Percentiles rank a stretch among this genome's conserved stretches.
Evolutionary conservation across 1,139 yeast species (phyloP).

Genomic region (Groenewaldozyma sp.): DNA sequence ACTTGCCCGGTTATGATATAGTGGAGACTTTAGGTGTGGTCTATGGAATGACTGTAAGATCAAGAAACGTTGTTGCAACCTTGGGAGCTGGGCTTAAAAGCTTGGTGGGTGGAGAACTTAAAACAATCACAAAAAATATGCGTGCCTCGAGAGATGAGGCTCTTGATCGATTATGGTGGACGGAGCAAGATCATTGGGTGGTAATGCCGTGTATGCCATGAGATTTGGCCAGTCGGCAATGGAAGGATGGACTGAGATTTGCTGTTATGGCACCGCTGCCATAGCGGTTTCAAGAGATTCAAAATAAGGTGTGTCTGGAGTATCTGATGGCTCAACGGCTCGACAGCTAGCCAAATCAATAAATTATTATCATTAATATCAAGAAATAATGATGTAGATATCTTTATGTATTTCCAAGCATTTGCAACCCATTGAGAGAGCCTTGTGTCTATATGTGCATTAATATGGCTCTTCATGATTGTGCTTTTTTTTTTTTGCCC

Average conservation of each 20-base stretch:
- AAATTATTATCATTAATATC: too few relatives aligned
- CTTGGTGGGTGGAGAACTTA: conserved; percentile 20
- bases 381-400: too few relatives aligned
- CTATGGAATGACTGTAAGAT: conserved; percentile 20
- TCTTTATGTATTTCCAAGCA: too few relatives aligned
- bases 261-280: conserved; percentile 22
- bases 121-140: conserved; percentile 17
- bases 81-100: conserved; percentile 20
- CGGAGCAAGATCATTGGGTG: conserved; percentile 18
- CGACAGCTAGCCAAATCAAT: too few relatives aligned
- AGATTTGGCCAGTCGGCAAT: conserved; percentile 16
- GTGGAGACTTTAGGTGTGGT: conserved; percentile 17
- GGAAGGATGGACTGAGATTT: conserved; percentile 18
- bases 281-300: too few relatives aligned
- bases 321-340: too few relatives aligned
- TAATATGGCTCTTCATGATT: too few relatives aligned
- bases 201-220: conserved; percentile 21
- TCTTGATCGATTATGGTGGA: conserved; percentile 18
- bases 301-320: too few relatives aligned
- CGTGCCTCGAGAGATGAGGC: conserved; percentile 19
- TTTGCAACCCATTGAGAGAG: too few relatives aligned
- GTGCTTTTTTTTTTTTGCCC: too few relatives aligned
- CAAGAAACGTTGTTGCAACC: conserved; percentile 14
- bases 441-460: too few relatives aligned
- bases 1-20: conserved; percentile 19